Evolutionary conservation across 2,329 filamentous ascomycete species (phyloP).

Genomic region (Colletotrichum orchidophilum): DNA sequence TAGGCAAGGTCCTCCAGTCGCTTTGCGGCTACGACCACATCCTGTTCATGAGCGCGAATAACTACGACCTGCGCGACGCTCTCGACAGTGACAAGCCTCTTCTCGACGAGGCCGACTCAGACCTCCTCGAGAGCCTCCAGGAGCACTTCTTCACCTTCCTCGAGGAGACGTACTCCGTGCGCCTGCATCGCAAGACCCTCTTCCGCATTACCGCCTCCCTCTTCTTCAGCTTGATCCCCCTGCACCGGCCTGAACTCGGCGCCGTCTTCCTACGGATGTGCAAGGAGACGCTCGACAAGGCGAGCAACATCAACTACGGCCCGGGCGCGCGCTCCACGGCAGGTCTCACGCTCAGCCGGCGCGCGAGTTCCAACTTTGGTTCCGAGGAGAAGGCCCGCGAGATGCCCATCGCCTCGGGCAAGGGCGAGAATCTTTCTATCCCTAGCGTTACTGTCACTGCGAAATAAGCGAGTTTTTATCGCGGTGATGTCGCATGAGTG

Average conservation of each 20-base stretch:
- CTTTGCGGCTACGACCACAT: constrained; percentile 44
- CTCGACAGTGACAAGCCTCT: constrained; percentile 35
- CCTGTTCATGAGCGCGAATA: constrained; percentile 38
- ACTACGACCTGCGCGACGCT: constrained; percentile 31
- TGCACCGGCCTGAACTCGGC: constrained; percentile 40
- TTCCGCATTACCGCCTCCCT: constrained; percentile 42
- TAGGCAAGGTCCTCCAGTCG: constrained; percentile 43
- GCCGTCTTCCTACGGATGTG: constrained; percentile 40
- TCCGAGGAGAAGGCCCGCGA: constrained; percentile 27
- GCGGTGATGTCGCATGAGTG: not conserved
- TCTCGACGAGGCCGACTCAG: constrained; percentile 38
- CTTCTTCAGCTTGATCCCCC: constrained; percentile 42
- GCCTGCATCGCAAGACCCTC: constrained; percentile 42
- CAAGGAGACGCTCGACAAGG: constrained; percentile 40
- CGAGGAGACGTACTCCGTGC: constrained; percentile 38
- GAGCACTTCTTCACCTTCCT: constrained; percentile 41
- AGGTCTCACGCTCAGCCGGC: constrained; percentile 24
- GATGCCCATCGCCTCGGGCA: constrained; percentile 25
- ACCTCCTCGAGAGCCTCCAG: constrained; percentile 38
- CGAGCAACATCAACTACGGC: constrained; percentile 35
- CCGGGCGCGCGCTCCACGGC: constrained; percentile 30
- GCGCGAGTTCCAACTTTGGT: constrained; percentile 33
- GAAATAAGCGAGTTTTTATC: not conserved
- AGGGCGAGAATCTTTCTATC: constrained; percentile 22
- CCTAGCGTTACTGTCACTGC: constrained; percentile 25